A percentile compares a stretch with the other conserved stretches of the same genome.
Evolutionary conservation across 1,284 basidiomycete species (phyloP).

Genomic region (Irpex lacteus): DNA sequence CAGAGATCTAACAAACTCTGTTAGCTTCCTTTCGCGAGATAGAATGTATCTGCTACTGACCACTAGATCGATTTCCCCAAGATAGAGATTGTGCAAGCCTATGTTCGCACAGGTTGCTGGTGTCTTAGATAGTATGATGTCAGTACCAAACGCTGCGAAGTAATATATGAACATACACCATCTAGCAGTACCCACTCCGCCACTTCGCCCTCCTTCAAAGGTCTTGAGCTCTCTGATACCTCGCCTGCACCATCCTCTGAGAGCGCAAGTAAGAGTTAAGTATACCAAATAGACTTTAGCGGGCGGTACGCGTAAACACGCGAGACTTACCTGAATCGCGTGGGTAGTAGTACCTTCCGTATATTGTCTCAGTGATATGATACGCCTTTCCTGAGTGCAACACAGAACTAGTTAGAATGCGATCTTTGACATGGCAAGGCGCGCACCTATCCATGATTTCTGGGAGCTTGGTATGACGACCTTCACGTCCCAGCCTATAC

Average conservation of each 20-base stretch:
- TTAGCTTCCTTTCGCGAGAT: background rate
- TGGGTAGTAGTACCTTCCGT: conserved; percentile 83
- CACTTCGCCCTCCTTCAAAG: conserved; percentile 71
- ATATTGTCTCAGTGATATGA: conserved; percentile 77
- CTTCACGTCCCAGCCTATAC: conserved; percentile 77
- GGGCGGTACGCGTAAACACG: background rate
- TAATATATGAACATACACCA: conserved; percentile 50
- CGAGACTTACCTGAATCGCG: conserved; percentile 45
- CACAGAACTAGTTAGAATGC: conserved; percentile 5
- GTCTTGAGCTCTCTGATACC: conserved; percentile 55
- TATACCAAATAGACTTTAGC: background rate
- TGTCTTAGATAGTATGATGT: conserved; percentile 49
- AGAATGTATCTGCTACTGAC: conserved; percentile 41
- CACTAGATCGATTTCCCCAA: conserved; percentile 80
- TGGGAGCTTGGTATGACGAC: conserved; percentile 88
- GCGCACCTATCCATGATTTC: conserved; percentile 85
- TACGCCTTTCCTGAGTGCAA: conserved; percentile 69
- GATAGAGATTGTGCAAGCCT: conserved; percentile 84
- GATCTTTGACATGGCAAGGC: conserved; percentile 1
- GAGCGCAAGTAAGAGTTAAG: conserved; percentile 4
- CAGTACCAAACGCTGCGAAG: background rate
- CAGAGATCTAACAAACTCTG: conserved; percentile 52
- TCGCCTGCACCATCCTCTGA: conserved; percentile 71
- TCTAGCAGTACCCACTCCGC: conserved; percentile 89
- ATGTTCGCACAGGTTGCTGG: conserved; percentile 91